Percentiles rank a stretch among this genome's conserved stretches.
Evolutionary conservation across 257 asterid genomes (phyloP).

Genomic region (Solanum megistacrolobum): DNA sequence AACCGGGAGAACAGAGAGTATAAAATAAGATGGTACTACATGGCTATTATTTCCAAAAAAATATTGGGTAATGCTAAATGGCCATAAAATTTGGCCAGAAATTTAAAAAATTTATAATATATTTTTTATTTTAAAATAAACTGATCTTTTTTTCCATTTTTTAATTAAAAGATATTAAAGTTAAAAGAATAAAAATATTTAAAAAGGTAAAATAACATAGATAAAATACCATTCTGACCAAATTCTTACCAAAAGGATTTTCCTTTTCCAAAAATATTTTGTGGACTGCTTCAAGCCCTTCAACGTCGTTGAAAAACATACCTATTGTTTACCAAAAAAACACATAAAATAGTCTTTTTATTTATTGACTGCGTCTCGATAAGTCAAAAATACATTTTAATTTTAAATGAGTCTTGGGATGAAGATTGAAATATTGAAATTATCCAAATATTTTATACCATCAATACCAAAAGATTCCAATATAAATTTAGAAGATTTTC

Average conservation of each 20-base stretch:
- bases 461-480: slow-evolving; percentile 34
- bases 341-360: neutral
- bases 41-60: neutral
- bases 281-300: slow-evolving; percentile 28
- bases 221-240: too few relatives aligned
- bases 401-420: slow-evolving; percentile 31
- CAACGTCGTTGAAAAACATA: slow-evolving; percentile 8
- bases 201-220: too few relatives aligned
- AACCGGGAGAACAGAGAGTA: too few relatives aligned
- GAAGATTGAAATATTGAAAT: slow-evolving; percentile 13
- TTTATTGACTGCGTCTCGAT: slow-evolving; percentile 23
- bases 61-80: too few relatives aligned
- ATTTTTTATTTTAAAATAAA: too few relatives aligned
- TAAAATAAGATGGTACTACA: neutral
- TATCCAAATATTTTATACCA: slow-evolving; percentile 11
- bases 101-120: too few relatives aligned
- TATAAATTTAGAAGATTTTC: slow-evolving; percentile 5
- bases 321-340: slow-evolving; percentile 8
- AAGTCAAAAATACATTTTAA: slow-evolving; percentile 59
- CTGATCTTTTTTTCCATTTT: too few relatives aligned
- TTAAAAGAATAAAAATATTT: too few relatives aligned
- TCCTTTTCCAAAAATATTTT: neutral
- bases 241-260: too few relatives aligned
- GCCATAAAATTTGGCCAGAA: too few relatives aligned
- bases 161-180: too few relatives aligned